Percentiles rank a stretch among this genome's conserved stretches.
Conservation (phyloP, 2,329 filamentous ascomycete genomes). For the Epicoccum sorghinum region DNA sequence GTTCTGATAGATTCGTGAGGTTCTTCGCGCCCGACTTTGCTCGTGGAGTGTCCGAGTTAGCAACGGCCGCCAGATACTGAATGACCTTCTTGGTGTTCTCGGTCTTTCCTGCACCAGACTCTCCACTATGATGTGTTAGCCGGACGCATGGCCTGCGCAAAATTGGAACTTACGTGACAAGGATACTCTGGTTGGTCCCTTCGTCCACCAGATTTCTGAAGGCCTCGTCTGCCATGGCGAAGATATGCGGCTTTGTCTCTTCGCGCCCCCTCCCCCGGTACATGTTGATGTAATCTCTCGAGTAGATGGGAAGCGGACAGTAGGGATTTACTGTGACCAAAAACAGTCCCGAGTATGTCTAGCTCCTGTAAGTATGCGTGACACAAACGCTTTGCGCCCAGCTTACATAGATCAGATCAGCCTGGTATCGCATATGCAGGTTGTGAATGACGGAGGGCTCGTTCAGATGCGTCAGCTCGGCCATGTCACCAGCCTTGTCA, state of each 20-base stretch:
- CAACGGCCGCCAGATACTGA: conserved; percentile 94
- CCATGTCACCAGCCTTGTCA: conserved; percentile 99
- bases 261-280: conserved; percentile 91
- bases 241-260: conserved; percentile 96
- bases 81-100: conserved; percentile 99
- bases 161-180: conserved; percentile 72
- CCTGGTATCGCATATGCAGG: conserved; percentile 90
- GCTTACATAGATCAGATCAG: conserved; percentile 84
- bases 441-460: conserved; percentile 98
- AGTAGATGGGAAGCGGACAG: conserved; percentile 92
- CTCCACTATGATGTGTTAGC: conserved; percentile 62
- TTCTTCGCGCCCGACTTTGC: conserved; percentile 66
- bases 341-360: conserved; percentile 97
- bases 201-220: conserved; percentile 96
- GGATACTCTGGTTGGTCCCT: conserved; percentile 93
- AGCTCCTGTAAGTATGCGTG: conserved; percentile 2
- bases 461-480: conserved; percentile 95
- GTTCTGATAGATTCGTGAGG: conserved; percentile 88
- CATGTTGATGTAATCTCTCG: conserved; percentile 96
- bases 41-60: conserved; percentile 75
- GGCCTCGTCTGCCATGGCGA: conserved; percentile 94
- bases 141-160: too few relatives aligned
- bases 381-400: neutral
- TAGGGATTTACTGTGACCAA: conserved; percentile 98
- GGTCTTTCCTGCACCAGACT: conserved; percentile 97